Percentiles rank a stretch among this genome's conserved stretches.
These are phyloP conservation scores for Penicillium cinerascens DNA, from an alignment of 495 filamentous ascomycete genomes.

Conservation along the genomic window DNA sequence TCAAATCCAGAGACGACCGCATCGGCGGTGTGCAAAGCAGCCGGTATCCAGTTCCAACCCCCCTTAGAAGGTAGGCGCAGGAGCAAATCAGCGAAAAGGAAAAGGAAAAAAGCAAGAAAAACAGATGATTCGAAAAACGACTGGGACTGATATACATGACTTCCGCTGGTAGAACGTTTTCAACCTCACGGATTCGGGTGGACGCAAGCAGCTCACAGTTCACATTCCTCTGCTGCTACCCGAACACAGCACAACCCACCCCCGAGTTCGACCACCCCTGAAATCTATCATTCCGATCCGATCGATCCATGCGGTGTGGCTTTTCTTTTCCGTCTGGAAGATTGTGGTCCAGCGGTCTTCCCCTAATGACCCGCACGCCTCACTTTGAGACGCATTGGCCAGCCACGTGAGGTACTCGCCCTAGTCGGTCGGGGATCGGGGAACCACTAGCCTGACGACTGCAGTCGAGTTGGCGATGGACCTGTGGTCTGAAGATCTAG, in stretches of 20 bases:
- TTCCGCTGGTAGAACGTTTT: not conserved
- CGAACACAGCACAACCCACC: not conserved
- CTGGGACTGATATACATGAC: not conserved
- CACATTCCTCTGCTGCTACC: not conserved
- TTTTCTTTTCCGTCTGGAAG: not conserved
- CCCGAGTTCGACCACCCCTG: not conserved
- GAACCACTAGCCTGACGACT: conserved; percentile 13
- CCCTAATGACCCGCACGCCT: conserved; percentile 12
- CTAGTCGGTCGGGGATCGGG: conserved; percentile 17
- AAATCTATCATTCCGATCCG: not conserved
- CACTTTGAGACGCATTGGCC: conserved; percentile 24
- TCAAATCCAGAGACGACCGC: not conserved
- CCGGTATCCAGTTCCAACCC: not conserved
- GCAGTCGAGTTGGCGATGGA: conserved; percentile 11
- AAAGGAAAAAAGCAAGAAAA: not conserved
- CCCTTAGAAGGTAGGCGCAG: not conserved
- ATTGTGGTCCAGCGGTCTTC: not conserved
- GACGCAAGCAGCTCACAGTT: not conserved
- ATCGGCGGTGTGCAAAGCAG: not conserved
- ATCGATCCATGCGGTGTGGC: not conserved
- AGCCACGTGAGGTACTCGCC: conserved; percentile 19
- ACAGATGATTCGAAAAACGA: not conserved
- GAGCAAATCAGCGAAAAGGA: not conserved
- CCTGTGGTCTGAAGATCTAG: not conserved
- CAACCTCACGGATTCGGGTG: not conserved